Evolutionary conservation across 805 yeast species (phyloP), one percentile per base, ranked within the genome.

Genomic region (Starmerella stellata): DNA sequence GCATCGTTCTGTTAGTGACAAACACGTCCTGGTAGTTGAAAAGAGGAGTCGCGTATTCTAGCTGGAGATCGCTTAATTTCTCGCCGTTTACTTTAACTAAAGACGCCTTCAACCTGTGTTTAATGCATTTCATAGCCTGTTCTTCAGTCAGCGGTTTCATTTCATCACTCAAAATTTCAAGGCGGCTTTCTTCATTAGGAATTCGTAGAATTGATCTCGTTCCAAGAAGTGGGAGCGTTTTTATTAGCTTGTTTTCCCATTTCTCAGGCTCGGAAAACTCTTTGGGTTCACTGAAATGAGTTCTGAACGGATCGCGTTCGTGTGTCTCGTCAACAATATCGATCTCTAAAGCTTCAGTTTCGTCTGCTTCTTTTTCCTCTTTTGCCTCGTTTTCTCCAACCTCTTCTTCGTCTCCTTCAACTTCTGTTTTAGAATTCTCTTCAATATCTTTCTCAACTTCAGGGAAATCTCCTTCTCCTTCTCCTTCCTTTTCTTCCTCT

Each of bases 21-120:
- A 73, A 59, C 1, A 85, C 53, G 54, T 85, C 94, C 44, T 70
- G 69, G 57, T 90, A 85, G 35, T 69, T 67, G 42, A 78, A 66
- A 57, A 87, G 63, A 1, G 85, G 75, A 20, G 72, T 70, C 5
- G 77, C 64, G 2, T 82, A 48, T 15, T 61, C 53, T 25, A 56
- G 54, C 37, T 82, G 85, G 19, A 73, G 42, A 2, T 52, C 45
- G 2, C 68, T 54, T 19, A 69, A 9, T 7, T 15, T 15, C 17
- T 29, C 19, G 17, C 17, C 32, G 19, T 54, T 58, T 2, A 52
- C 39, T 4, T 58, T 48, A 36, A 56, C 38, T 44, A 62, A 48
- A 28, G 61, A 50, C 51, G 44, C 43, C 18, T 34, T 27, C 11
- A 63, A 48, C 45, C 67, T 66, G 38, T 66, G 61, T 47, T 72